Percentiles rank a stretch among this genome's conserved stretches.
Evolutionary conservation across 345 rosid genomes (phyloP).

Genomic region (Geranium rotundifolium): DNA sequence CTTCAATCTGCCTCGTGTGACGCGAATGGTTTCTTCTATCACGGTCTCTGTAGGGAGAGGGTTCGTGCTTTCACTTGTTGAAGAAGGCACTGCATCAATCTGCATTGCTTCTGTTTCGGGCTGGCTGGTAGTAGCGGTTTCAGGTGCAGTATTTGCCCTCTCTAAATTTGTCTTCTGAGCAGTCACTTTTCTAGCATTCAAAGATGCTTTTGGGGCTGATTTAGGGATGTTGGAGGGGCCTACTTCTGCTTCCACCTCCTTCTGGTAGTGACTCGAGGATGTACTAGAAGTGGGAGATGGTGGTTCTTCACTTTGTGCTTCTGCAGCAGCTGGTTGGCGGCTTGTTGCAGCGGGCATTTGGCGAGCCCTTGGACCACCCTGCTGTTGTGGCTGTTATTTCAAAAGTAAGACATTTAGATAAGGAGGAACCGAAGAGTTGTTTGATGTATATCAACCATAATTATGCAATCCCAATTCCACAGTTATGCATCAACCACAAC

Average conservation of each 20-base stretch:
- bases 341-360: conserved; percentile 28
- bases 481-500: no score
- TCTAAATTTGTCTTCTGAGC: neutral
- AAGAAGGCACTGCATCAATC: conserved; percentile 30
- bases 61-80: conserved; percentile 20
- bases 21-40: conserved; percentile 36
- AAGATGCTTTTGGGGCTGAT: conserved; percentile 20
- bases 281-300: conserved; percentile 44
- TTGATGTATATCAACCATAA: no score
- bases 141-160: conserved; percentile 21
- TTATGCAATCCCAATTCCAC: no score
- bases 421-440: no score
- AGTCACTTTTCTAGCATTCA: conserved; percentile 9
- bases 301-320: conserved; percentile 29
- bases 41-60: conserved; percentile 35
- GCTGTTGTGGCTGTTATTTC: conserved; percentile 22
- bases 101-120: conserved; percentile 32
- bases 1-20: conserved; percentile 35
- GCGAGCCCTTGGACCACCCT: conserved; percentile 21
- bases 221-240: conserved; percentile 27
- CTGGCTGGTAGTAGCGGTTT: conserved; percentile 11
- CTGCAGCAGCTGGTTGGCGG: conserved; percentile 24
- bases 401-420: neutral
- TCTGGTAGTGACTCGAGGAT: conserved; percentile 45
- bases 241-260: conserved; percentile 24